Conservation (phyloP, 345 rosid genomes). For the Kandelia obovata region DNA sequence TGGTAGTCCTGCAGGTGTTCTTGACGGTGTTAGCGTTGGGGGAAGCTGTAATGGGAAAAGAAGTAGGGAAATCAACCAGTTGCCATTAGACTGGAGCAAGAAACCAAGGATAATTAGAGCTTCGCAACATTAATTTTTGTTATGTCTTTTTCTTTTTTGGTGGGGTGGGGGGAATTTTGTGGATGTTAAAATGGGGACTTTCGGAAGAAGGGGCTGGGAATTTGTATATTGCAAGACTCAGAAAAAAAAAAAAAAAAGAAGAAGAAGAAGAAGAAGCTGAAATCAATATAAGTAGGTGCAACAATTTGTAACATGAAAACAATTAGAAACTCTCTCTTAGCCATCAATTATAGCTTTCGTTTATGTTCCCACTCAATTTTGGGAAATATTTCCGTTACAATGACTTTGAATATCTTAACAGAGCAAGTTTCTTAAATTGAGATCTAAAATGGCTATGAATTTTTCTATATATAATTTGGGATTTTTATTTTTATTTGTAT, state of each 20-base stretch:
- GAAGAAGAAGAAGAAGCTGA: constrained; percentile 3
- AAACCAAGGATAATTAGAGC: constrained; percentile 65
- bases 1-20: constrained; percentile 1
- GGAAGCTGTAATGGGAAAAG: constrained; percentile 57
- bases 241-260: constrained; percentile 12
- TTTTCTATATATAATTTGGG: too few relatives aligned
- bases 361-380: background rate
- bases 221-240: constrained; percentile 42
- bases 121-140: constrained; percentile 45
- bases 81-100: constrained; percentile 57
- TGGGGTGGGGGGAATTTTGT: constrained; percentile 8
- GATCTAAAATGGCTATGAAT: too few relatives aligned
- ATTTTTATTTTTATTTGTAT: too few relatives aligned
- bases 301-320: constrained; percentile 19
- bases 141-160: constrained; percentile 4
- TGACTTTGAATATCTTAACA: too few relatives aligned
- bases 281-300: constrained; percentile 11
- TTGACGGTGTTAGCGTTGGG: constrained; percentile 22
- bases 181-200: background rate
- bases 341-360: background rate
- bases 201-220: constrained; percentile 10
- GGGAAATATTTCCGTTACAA: background rate
- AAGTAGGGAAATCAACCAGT: constrained; percentile 50
- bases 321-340: background rate
- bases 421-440: too few relatives aligned